Evolutionary conservation across 1,284 basidiomycete species (phyloP), one percentile per base, ranked within the genome.

Genomic region (Moniliophthora roreri): DNA sequence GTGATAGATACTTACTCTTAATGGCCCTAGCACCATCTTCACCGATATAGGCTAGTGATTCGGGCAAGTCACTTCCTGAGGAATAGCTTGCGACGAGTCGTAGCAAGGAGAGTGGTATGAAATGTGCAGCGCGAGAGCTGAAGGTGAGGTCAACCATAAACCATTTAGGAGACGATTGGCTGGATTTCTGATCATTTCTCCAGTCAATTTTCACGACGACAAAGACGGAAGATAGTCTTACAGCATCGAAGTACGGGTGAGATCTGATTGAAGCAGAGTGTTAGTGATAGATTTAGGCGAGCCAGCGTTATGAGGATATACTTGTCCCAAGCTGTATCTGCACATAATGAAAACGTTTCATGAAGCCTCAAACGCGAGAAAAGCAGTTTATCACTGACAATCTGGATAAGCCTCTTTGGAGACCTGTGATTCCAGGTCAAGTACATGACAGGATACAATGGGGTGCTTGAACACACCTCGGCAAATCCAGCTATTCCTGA

Each of bases 71-170:
- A 10, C 56, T 53, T 7, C 63, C 53, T 1, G 64, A 46, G 9
- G 72, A 61, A 1, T 65, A 63, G 0, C 71, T 70, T 9, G 85
- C 81, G 35, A 96, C 80, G 37, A 76, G 71, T 50, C 89, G 86
- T 51, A 98, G 75, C 1, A 95, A 71, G 2, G 86, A 77, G 4
- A 98, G 76, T 0, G 95, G 88, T 2, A 98, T 82, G 57, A 93
- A 90, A 69, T 95, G 75, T 8, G 68, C 60, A 5, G 91, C 77
- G 24, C 89, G 84, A 7, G 79, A 70, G n/a, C 71, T 65, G 67
- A 95, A 95, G 26, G 77, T 79, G 34, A 93, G 78, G 62, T 93
- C 88, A 48, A 95, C 88, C 91, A 98, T 96, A 75, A 80, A 96
- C 96, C 96, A 98, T 62, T 83, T 92, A 1, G 95, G 95, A 8